phyloP scores from a whole-genome alignment of 2,329 filamentous ascomycete genomes.

The Fusarium siculi region DNA sequence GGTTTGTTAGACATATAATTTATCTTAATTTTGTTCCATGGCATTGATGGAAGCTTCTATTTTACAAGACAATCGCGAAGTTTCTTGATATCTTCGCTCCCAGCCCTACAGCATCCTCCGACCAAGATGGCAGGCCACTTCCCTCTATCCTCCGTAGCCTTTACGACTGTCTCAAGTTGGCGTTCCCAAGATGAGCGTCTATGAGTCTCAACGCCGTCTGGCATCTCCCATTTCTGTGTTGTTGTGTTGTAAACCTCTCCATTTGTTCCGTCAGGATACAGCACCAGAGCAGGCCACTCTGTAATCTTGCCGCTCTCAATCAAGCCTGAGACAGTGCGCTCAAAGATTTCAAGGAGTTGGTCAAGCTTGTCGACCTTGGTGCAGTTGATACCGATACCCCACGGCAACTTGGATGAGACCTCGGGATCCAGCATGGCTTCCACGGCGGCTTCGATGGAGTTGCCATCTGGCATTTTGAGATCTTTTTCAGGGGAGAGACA shows the following conservation, averaged over 20 bases:
- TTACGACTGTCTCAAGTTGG: constrained; percentile 56
- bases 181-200: constrained; percentile 56
- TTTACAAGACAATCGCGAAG: constrained; percentile 41
- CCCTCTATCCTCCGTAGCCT: constrained; percentile 48
- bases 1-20: background rate
- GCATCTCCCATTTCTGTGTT: constrained; percentile 68
- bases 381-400: constrained; percentile 76
- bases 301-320: constrained; percentile 47
- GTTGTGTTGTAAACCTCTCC: constrained; percentile 74
- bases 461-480: constrained; percentile 67
- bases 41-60: background rate
- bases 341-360: constrained; percentile 64
- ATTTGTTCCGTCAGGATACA: constrained; percentile 77
- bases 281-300: constrained; percentile 64
- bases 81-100: constrained; percentile 49
- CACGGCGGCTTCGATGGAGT: constrained; percentile 49
- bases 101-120: constrained; percentile 64
- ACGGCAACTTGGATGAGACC: constrained; percentile 54
- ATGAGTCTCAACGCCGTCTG: constrained; percentile 38
- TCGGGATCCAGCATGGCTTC: constrained; percentile 51
- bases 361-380: constrained; percentile 73
- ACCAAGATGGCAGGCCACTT: constrained; percentile 60
- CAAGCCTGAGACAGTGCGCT: constrained; percentile 57
- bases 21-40: background rate
- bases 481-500: constrained; percentile 69